A percentile compares a stretch with the other conserved stretches of the same genome.
These are phyloP conservation scores for Meripilus lineatus DNA, from an alignment of 1,284 basidiomycete genomes.

Conservation along the genomic window DNA sequence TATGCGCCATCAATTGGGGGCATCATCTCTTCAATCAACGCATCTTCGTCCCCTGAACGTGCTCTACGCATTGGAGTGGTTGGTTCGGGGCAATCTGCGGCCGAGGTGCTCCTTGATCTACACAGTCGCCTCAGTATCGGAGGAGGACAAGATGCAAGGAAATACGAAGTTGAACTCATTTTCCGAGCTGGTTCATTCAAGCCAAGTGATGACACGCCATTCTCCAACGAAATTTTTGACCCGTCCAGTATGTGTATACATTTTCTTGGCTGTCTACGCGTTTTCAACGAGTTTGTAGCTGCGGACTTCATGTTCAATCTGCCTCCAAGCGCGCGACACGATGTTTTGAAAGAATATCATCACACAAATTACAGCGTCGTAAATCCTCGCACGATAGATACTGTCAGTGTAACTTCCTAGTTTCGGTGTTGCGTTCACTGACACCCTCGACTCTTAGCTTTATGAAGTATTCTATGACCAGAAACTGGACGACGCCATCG, in stretches of 20 bases:
- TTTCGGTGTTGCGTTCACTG: background rate
- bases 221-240: slow-evolving; percentile 57
- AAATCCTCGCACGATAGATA: slow-evolving; percentile 41
- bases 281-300: slow-evolving; percentile 23
- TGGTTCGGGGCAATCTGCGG: slow-evolving; percentile 51
- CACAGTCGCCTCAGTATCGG: slow-evolving; percentile 36
- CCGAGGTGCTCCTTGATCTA: slow-evolving; percentile 50
- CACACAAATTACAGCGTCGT: slow-evolving; percentile 56
- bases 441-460: slow-evolving; percentile 28
- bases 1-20: slow-evolving; percentile 37
- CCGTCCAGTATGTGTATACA: slow-evolving; percentile 36
- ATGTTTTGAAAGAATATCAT: slow-evolving; percentile 41
- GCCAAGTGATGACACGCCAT: slow-evolving; percentile 54
- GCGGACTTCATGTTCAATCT: slow-evolving; percentile 37
- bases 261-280: slow-evolving; percentile 4
- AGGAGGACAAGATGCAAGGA: slow-evolving; percentile 14
- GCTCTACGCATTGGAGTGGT: slow-evolving; percentile 47
- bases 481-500: slow-evolving; percentile 41
- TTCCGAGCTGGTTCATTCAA: slow-evolving; percentile 50
- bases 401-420: slow-evolving; percentile 26
- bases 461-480: slow-evolving; percentile 55
- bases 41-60: slow-evolving; percentile 12
- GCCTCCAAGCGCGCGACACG: slow-evolving; percentile 31
- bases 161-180: slow-evolving; percentile 47
- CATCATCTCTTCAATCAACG: slow-evolving; percentile 28